phyloP scores from a whole-genome alignment of 192 early-diverging fungal genomes.

The Coemansia sp. region DNA sequence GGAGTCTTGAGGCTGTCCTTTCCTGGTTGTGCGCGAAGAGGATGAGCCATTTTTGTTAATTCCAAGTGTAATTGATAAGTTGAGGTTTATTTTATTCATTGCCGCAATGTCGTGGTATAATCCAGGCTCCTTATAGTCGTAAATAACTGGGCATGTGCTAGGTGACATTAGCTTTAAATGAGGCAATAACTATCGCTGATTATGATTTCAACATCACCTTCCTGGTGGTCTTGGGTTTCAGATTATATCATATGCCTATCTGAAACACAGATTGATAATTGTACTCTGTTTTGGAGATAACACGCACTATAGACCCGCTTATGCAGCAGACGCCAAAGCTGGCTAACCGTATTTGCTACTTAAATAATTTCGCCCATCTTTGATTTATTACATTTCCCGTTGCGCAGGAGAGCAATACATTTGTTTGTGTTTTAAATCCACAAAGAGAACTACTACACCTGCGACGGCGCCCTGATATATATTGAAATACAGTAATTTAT shows the following conservation, averaged over 20 bases:
- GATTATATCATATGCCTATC: background rate
- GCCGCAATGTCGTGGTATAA: background rate
- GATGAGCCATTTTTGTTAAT: background rate
- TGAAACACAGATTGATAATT: background rate
- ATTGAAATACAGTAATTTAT: background rate
- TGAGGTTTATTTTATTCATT: background rate
- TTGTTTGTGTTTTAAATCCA: too few species aligned
- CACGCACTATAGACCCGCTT: too few species aligned
- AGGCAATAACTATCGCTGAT: background rate
- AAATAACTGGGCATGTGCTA: background rate
- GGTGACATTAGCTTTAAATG: background rate
- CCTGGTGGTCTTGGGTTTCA: background rate
- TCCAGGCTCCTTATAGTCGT: background rate
- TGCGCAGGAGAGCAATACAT: background rate
- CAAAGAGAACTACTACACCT: background rate
- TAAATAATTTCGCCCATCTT: background rate
- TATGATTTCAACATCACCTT: background rate
- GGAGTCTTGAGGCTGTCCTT: background rate
- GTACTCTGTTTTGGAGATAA: too few species aligned
- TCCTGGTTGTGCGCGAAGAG: background rate
- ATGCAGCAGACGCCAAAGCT: background rate
- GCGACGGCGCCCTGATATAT: background rate
- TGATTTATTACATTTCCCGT: background rate
- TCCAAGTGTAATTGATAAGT: background rate
- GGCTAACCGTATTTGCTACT: background rate